phyloP scores from a whole-genome alignment of 2,329 filamentous ascomycete genomes.

The Ceratocystis smalleyi region DNA sequence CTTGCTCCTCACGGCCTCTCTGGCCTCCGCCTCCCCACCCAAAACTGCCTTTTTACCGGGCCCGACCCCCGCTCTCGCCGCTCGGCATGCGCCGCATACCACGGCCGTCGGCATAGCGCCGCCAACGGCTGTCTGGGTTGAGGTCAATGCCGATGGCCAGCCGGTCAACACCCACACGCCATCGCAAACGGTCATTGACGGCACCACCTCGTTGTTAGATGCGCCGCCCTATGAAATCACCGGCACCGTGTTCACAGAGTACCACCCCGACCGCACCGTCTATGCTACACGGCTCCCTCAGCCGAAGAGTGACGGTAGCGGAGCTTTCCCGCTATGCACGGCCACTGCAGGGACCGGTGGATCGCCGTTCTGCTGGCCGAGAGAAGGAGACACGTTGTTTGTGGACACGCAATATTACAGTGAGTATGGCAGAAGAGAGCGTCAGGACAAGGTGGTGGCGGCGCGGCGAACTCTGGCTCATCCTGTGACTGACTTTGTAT shows the following conservation, averaged over 20 bases:
- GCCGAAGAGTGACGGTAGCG: slow-evolving; percentile 29
- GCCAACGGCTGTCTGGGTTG: slow-evolving; percentile 36
- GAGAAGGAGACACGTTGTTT: slow-evolving; percentile 29
- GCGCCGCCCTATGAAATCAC: slow-evolving; percentile 34
- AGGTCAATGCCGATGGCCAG: slow-evolving; percentile 32
- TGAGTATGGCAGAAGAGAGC: slow-evolving; percentile 21
- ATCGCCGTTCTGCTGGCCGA: slow-evolving; percentile 39
- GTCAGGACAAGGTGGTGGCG: too few species aligned
- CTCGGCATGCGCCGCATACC: slow-evolving; percentile 5
- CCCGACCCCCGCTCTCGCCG: background rate
- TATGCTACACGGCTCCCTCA: slow-evolving; percentile 32
- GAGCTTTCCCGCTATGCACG: slow-evolving; percentile 32
- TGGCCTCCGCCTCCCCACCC: slow-evolving; percentile 6
- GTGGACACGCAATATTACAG: slow-evolving; percentile 36
- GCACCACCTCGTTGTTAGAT: slow-evolving; percentile 27
- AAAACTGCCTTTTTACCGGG: background rate
- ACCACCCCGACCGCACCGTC: slow-evolving; percentile 27
- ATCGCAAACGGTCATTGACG: slow-evolving; percentile 30
- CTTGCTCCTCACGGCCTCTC: slow-evolving; percentile 9
- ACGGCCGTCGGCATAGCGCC: slow-evolving; percentile 19
- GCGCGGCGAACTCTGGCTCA: too few species aligned
- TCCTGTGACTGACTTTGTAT: background rate
- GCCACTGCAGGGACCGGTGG: slow-evolving; percentile 33
- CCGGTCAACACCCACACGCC: slow-evolving; percentile 35
- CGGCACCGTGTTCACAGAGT: slow-evolving; percentile 28